phyloP scores from a whole-genome alignment of 768 basidiomycete genomes.

The Rhizopogon sp. region DNA sequence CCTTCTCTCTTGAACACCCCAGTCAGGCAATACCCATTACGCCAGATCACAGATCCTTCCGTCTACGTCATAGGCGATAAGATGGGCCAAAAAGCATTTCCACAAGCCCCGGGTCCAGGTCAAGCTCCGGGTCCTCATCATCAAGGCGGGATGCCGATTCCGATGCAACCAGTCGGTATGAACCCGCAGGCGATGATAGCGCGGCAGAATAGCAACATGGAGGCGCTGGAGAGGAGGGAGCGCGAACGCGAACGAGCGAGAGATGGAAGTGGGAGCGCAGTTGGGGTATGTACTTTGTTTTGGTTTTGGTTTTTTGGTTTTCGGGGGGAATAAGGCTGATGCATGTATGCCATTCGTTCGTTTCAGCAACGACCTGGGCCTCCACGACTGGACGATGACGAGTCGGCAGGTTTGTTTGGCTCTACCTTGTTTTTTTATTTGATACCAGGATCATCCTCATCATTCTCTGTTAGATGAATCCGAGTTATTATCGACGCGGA shows the following conservation, averaged over 20 bases:
- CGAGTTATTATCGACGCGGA: slow-evolving; percentile 68
- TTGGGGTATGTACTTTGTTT: slow-evolving; percentile 21
- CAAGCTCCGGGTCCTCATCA: slow-evolving; percentile 27
- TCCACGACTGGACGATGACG: slow-evolving; percentile 47
- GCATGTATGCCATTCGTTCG: neutral
- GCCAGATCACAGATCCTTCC: slow-evolving; percentile 57
- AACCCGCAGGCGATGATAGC: slow-evolving; percentile 58
- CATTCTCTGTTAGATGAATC: slow-evolving; percentile 44
- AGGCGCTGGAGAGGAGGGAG: slow-evolving; percentile 62
- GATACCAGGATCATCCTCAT: neutral
- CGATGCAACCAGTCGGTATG: slow-evolving; percentile 22
- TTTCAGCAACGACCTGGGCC: slow-evolving; percentile 26
- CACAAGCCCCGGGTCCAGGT: neutral
- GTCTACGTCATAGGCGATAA: slow-evolving; percentile 73
- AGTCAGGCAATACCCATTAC: slow-evolving; percentile 67
- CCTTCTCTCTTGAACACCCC: slow-evolving; percentile 56
- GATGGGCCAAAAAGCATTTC: slow-evolving; percentile 60
- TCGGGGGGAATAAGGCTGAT: no score
- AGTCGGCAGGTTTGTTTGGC: slow-evolving; percentile 57
- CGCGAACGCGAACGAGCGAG: slow-evolving; percentile 55
- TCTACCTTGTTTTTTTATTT: neutral
- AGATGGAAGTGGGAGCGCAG: slow-evolving; percentile 39
- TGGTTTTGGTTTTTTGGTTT: no score
- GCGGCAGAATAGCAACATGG: slow-evolving; percentile 71
- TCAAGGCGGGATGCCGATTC: slow-evolving; percentile 15